Evolutionary conservation across 164 flowering plant genomes (phyloP), one percentile per base, ranked within the genome.

Genomic region (Vitis amurensis): DNA sequence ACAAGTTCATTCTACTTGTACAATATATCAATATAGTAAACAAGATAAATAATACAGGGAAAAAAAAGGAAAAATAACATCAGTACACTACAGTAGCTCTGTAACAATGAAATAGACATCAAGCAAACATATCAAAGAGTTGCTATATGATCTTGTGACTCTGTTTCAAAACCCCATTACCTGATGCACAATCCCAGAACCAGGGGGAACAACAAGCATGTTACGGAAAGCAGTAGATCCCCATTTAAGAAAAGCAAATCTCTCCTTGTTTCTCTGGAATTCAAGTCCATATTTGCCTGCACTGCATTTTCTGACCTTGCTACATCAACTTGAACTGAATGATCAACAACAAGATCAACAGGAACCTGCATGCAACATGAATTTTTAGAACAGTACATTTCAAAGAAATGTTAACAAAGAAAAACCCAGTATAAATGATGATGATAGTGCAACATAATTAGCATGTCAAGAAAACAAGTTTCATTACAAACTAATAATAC

Each of bases 131-230:
- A 11, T 62, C 47, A 29, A 31, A 14, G 9, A 2, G 14, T 3
- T 64, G 27, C 4, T 49, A 50, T 31, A 29, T 13, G 16, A 55
- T 55, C 0, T 57, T n/a, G n/a, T 9, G 29, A 4, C 8, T 59
- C 19, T 51, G 49, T 50, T 12, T 27, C 50, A 8, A 64, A 58
- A 50, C 6, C 17, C 44, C 14, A 63, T 73, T 81, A 88, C 97
- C 92, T 92, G 95, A 73, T 92, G 97, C 58, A 92, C 97, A 74
- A 91, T 91, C 60, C 98, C 98, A 81, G 98, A 91, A 64, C 98
- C 98, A 48, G 98, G 98, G 71, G 98, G 98, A 72, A 93, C 97
- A 73, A 93, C 98, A 69, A 93, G 97, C 96, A 90, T 93, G 77
- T 91, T 91, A 37, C 71, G 85, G 76, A 93, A 93, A 63, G 96